Conservation (phyloP, 1,139 yeast species). For the Pichia sp. region DNA sequence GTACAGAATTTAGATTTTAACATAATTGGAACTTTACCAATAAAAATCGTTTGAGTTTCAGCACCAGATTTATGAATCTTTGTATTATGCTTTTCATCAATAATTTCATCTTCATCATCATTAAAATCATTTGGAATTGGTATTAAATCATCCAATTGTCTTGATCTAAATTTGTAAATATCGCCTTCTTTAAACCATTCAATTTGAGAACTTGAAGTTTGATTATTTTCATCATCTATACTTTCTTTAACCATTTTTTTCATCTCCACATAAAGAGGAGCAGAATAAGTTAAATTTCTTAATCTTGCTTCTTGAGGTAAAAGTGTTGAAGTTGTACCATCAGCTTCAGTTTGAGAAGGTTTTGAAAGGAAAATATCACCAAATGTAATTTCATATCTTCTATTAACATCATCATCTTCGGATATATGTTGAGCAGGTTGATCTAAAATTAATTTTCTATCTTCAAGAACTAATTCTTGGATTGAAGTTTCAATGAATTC, state of each 20-base stretch:
- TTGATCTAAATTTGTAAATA: constrained; percentile 32
- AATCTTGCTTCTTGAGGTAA: constrained; percentile 97
- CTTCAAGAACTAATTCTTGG: constrained; percentile 96
- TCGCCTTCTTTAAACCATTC: constrained; percentile 30
- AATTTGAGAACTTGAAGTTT: constrained; percentile 32
- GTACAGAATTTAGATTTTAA: constrained; percentile 93
- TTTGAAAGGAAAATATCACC: constrained; percentile 95
- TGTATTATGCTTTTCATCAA: constrained; percentile 42
- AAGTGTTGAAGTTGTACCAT: constrained; percentile 98
- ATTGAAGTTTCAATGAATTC: constrained; percentile 95
- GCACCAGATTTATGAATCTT: constrained; percentile 29
- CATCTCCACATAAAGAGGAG: constrained; percentile 95
- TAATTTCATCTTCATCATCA: constrained; percentile 34
- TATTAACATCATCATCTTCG: constrained; percentile 80
- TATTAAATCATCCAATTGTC: constrained; percentile 22
- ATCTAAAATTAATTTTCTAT: constrained; percentile 85
- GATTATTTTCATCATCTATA: constrained; percentile 49
- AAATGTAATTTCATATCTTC: constrained; percentile 89
- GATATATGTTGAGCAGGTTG: constrained; percentile 98
- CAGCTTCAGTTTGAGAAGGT: constrained; percentile 98
- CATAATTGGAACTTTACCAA: constrained; percentile 98
- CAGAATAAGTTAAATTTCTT: constrained; percentile 90
- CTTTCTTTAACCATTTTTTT: constrained; percentile 82
- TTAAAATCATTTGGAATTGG: constrained; percentile 32
- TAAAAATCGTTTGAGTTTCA: constrained; percentile 49